Evolutionary conservation across 106 monocot genomes (phyloP).

Genomic region (Agapanthus africanus): DNA sequence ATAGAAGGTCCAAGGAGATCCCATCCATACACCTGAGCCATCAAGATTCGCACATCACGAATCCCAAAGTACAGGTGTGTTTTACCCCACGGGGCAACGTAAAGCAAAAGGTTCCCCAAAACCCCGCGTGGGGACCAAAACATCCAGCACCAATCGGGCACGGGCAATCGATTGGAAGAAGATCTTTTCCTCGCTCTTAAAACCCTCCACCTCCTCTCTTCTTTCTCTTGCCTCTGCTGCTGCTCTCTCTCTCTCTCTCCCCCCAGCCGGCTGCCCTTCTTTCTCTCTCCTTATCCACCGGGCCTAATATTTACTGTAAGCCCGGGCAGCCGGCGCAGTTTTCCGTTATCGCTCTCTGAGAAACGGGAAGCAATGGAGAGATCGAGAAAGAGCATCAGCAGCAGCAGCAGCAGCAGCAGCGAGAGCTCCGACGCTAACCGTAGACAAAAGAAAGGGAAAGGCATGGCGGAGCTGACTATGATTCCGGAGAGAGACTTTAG

Average conservation of each 20-base stretch:
- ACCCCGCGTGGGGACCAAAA: neutral
- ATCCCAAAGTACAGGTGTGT: no score
- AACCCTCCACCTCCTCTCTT: neutral
- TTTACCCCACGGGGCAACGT: no score
- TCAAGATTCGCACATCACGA: no score
- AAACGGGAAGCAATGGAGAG: neutral
- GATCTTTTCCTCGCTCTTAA: neutral
- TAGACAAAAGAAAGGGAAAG: slow-evolving; percentile 3
- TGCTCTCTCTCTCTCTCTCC: neutral
- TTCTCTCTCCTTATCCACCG: neutral
- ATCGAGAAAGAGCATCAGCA: slow-evolving; percentile 1
- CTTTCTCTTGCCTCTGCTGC: neutral
- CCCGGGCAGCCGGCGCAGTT: neutral
- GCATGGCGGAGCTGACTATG: neutral
- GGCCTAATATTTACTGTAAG: neutral
- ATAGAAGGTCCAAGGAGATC: no score
- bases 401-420: slow-evolving; percentile 1
- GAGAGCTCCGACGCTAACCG: neutral
- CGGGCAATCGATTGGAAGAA: no score
- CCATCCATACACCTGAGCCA: no score
- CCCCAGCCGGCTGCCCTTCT: neutral
- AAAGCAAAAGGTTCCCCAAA: no score
- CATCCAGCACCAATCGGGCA: neutral
- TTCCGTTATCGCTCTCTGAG: neutral
- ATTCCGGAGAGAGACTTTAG: neutral